Evolutionary conservation across 257 asterid genomes (phyloP).

Genomic region (Fraxinus excelsior): DNA sequence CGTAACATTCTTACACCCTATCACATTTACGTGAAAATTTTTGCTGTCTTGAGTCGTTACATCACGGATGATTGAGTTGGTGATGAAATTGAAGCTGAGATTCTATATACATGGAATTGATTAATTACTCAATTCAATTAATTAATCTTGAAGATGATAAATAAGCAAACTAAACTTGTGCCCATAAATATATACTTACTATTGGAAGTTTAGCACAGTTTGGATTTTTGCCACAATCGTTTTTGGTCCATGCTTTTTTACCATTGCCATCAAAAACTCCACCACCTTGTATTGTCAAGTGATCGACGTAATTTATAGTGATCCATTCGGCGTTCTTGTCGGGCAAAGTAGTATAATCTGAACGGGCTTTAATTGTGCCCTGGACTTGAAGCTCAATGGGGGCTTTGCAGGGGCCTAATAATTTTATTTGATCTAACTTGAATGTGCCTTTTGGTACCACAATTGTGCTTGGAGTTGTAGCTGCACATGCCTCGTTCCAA

Average conservation of each 20-base stretch:
- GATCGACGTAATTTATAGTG: conserved; percentile 33
- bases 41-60: conserved; percentile 49
- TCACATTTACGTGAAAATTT: conserved; percentile 37
- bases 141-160: not conserved
- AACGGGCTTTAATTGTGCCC: conserved; percentile 40
- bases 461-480: conserved; percentile 22
- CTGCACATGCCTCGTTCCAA: conserved; percentile 44
- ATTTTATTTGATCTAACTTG: conserved; percentile 22
- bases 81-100: not conserved
- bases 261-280: conserved; percentile 58
- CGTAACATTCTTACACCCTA: conserved; percentile 34
- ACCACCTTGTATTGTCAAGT: conserved; percentile 44
- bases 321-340: conserved; percentile 40
- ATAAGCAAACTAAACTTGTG: not conserved
- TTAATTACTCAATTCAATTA: not conserved
- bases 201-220: conserved; percentile 41
- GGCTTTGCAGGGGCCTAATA: conserved; percentile 4
- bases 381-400: conserved; percentile 37
- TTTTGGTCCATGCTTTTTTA: conserved; percentile 37
- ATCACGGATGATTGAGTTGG: conserved; percentile 14
- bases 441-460: conserved; percentile 44
- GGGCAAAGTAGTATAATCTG: conserved; percentile 22
- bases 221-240: conserved; percentile 37
- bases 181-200: not conserved
- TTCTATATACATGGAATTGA: not conserved